A percentile compares a stretch with the other conserved stretches of the same genome.
phyloP scores from a whole-genome alignment of 2,329 filamentous ascomycete species.

The Samsoniella hepiali region DNA sequence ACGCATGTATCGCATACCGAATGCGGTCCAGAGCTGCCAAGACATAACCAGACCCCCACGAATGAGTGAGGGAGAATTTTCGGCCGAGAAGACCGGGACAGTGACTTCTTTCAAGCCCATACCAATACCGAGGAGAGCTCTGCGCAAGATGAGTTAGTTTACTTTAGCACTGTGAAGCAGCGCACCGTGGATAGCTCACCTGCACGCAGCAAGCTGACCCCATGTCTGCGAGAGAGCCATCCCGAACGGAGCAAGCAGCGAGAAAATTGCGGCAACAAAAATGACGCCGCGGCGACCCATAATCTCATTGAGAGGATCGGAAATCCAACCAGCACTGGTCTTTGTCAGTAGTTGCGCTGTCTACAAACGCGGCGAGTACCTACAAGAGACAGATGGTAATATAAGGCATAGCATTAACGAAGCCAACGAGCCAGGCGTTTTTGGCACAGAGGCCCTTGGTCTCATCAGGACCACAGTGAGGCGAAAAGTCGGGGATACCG shows the following conservation, averaged over 20 bases:
- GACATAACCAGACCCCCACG: conserved; percentile 34
- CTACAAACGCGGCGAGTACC: conserved; percentile 21
- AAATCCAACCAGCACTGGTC: conserved; percentile 54
- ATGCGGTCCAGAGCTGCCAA: conserved; percentile 52
- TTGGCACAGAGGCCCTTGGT: conserved; percentile 37
- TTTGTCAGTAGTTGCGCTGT: conserved; percentile 16
- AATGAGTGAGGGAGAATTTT: conserved; percentile 43
- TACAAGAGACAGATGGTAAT: conserved; percentile 43
- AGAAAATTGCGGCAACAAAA: conserved; percentile 61
- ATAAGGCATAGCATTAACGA: conserved; percentile 52
- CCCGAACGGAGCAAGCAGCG: conserved; percentile 58
- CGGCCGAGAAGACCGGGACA: conserved; percentile 52
- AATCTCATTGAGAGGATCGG: conserved; percentile 57
- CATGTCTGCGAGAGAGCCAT: conserved; percentile 57
- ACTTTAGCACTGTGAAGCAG: too few species aligned
- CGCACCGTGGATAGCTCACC: conserved; percentile 33
- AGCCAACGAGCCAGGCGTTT: conserved; percentile 59
- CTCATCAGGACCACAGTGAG: conserved; percentile 31
- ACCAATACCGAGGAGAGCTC: conserved; percentile 53
- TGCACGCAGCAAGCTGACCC: conserved; percentile 53
- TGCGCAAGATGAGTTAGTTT: conserved; percentile 12
- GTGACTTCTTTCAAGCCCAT: conserved; percentile 54
- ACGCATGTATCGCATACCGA: conserved; percentile 26
- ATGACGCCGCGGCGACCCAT: conserved; percentile 62
- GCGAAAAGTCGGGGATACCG: conserved; percentile 38